Base-by-base conservation (phyloP, 345 rosid species). In the Mallotus nudiflorus region DNA sequence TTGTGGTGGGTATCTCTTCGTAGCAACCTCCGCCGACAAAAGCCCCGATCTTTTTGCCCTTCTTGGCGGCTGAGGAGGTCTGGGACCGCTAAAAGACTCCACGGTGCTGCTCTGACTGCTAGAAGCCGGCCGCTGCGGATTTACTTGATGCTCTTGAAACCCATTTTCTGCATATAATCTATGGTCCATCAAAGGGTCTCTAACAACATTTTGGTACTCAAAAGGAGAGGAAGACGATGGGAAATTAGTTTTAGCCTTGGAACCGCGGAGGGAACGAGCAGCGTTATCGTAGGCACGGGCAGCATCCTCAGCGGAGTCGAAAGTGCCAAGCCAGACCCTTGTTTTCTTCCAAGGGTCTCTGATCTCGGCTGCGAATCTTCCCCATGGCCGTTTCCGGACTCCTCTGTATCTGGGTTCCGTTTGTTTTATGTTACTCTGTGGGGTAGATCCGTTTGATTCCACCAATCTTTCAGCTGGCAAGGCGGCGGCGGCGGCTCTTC, bases 71-170 rank as follows among this genome's bases (percentile, higher is more conserved):
- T 70, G 62, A 22, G 11, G 56, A 39, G 85, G 88, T 50, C 98
- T 80, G 0, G 97, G 94, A 18, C 97, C 96, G 63, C 96, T 93
- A 60, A 84, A 93, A 5, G 98, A 91, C 78, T 93, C 95, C 11
- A 93, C 97, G 37, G 98, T 93, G 81, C 97, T 89, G 84, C 98
- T 93, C 94, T 91, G 83, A 78, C 91, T 82, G 83, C 97, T 93
- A 57, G 87, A 82, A 35, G 97, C 84, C 37, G 98, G 97, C 22
- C 97, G 75, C 74, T 77, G 86, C 6, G 83, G 93, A 63, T 76
- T 74, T 45, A 83, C 55, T 22, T 60, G 78, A n/a, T 57, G 62
- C 19, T 89, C 85, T 22, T 69, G 77, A 51, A 81, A 83, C 19
- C 72, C 79, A 1, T 78, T 80, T 5, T 76, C 76, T 5, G 75